phyloP scores from a whole-genome alignment of 2,329 filamentous ascomycete genomes.

The Orbilia brochopaga region DNA sequence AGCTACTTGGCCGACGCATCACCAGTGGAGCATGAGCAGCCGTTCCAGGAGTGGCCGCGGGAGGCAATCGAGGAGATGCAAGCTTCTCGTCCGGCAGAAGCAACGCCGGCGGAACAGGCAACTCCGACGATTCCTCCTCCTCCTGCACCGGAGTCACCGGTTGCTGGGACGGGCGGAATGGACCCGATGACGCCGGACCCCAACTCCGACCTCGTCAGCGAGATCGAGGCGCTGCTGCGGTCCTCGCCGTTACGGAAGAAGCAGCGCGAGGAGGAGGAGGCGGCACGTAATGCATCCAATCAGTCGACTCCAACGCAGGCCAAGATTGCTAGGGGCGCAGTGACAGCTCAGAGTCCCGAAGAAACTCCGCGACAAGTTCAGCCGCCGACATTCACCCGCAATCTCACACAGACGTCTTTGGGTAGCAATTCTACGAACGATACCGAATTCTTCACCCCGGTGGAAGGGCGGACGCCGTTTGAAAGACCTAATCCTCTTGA shows the following conservation, averaged over 20 bases:
- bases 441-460: slow-evolving; percentile 45
- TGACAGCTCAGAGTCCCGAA: slow-evolving; percentile 6
- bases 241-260: slow-evolving; percentile 33
- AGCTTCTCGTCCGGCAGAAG: slow-evolving; percentile 4
- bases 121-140: slow-evolving; percentile 18
- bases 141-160: slow-evolving; percentile 26
- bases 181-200: slow-evolving; percentile 40
- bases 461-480: slow-evolving; percentile 16
- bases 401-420: slow-evolving; percentile 28
- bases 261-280: slow-evolving; percentile 13
- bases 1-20: slow-evolving; percentile 21
- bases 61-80: slow-evolving; percentile 3
- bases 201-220: slow-evolving; percentile 43
- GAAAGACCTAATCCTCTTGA: slow-evolving; percentile 26
- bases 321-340: neutral
- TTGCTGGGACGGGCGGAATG: slow-evolving; percentile 15
- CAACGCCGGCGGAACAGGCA: neutral
- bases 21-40: slow-evolving; percentile 13
- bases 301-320: slow-evolving; percentile 13
- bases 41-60: slow-evolving; percentile 27
- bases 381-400: slow-evolving; percentile 19
- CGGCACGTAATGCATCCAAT: slow-evolving; percentile 2
- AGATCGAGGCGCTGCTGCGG: slow-evolving; percentile 42
- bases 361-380: slow-evolving; percentile 28
- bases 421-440: slow-evolving; percentile 37